Percentiles rank a stretch among this genome's conserved stretches.
These are phyloP conservation scores for Glarea lozoyensis DNA, from an alignment of 495 filamentous ascomycete genomes.

Conservation along the genomic window DNA sequence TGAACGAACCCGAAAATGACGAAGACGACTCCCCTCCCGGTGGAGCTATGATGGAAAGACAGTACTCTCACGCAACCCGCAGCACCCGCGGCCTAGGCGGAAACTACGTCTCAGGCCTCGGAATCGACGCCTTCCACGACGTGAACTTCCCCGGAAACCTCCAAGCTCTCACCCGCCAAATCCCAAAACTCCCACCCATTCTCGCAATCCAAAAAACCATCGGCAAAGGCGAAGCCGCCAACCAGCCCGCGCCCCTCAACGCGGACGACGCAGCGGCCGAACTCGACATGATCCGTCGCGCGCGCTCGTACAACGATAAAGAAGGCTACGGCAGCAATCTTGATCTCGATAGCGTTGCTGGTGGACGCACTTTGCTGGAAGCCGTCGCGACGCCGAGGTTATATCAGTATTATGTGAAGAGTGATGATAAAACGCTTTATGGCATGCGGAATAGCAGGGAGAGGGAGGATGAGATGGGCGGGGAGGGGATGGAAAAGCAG, in stretches of 20 bases:
- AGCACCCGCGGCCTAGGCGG: constrained; percentile 50
- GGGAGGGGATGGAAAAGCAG: constrained; percentile 40
- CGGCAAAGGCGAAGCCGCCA: constrained; percentile 30
- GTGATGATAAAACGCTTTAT: constrained; percentile 2
- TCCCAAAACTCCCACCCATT: constrained; percentile 54
- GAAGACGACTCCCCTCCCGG: constrained; percentile 32
- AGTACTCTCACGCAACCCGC: constrained; percentile 64
- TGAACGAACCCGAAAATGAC: constrained; percentile 29
- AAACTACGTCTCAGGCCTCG: constrained; percentile 44
- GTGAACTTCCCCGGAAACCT: constrained; percentile 52
- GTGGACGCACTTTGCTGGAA: constrained; percentile 7
- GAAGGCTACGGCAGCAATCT: constrained; percentile 22
- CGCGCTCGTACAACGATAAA: constrained; percentile 33
- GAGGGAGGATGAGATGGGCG: constrained; percentile 11
- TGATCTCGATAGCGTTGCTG: constrained; percentile 10
- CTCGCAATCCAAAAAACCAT: constrained; percentile 32
- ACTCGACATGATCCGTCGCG: constrained; percentile 43
- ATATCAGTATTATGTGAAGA: constrained; percentile 1
- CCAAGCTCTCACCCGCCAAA: constrained; percentile 30
- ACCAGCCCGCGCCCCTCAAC: constrained; percentile 35
- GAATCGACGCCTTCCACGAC: constrained; percentile 55
- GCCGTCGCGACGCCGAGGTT: neutral
- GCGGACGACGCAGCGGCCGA: constrained; percentile 52
- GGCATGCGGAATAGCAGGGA: constrained; percentile 1
- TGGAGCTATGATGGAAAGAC: constrained; percentile 61